Conservation (phyloP, 31 red algal species). For the Asparagopsis taxiformis region DNA sequence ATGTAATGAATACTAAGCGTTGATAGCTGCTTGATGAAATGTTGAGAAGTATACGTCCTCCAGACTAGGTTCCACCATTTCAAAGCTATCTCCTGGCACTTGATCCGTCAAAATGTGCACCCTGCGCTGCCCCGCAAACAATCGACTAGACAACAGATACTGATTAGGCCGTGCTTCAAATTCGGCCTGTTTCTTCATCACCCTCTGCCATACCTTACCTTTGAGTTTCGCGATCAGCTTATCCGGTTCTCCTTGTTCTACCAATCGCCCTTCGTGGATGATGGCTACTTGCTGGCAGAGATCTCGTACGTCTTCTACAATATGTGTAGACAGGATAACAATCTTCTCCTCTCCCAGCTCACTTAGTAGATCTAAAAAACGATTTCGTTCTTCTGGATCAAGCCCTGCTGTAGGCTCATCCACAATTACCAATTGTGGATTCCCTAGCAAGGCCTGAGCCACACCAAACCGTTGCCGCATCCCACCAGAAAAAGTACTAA, state of each 20-base stretch:
- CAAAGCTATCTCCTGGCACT: neutral
- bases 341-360: neutral
- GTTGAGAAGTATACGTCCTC: neutral
- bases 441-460: neutral
- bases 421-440: slow-evolving; percentile 6
- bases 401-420: slow-evolving; percentile 9
- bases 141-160: neutral
- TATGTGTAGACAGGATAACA: slow-evolving; percentile 1
- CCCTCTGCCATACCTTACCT: too few species aligned
- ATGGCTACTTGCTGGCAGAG: slow-evolving; percentile 1
- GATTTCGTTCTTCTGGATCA: neutral
- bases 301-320: neutral
- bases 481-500: neutral
- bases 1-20: too few species aligned
- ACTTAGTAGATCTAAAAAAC: neutral
- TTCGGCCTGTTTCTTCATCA: too few species aligned
- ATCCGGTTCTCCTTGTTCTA: neutral
- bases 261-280: neutral
- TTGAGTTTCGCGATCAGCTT: too few species aligned
- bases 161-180: neutral
- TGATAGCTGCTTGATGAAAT: neutral
- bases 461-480: slow-evolving; percentile 2
- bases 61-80: neutral
- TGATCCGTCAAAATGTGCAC: too few species aligned
- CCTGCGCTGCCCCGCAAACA: neutral